Base-by-base conservation (phyloP, 2,329 filamentous ascomycete species). In the Sarocladiaceae sp. region DNA sequence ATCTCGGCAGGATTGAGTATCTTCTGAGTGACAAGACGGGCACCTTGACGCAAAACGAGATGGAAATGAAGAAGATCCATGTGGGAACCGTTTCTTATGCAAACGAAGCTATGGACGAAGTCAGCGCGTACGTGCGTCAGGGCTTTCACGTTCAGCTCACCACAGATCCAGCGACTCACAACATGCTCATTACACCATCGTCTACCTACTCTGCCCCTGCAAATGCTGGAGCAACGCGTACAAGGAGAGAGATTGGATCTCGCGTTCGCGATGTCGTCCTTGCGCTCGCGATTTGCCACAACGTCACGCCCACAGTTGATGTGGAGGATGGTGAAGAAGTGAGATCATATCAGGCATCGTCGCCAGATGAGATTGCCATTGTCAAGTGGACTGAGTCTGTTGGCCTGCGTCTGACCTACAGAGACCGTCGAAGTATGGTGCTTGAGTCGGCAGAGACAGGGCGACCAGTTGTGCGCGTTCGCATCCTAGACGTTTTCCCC, bases 1-100 rank as follows among this genome's bases (percentile, higher is more conserved):
- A 98, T 56, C 70, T 98, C 3, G 93, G 93, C 6, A 79, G 94
- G 19, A 95, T 98, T 34, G 93, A 98, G 63, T 98, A 98, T 61
- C 73, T 98, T 2, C 73, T 98, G 23, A 96, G 88, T 50, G 93
- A 98, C 64, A 98, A 98, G 65, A 98, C 93, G 1, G 93, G 93
- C n/a, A 98, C 93, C 2, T 65, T 98, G 48, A 98, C 93, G 1
- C 89, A 97, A 55, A 98, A 98, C 57, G 88, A 95, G 58, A 96
- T 96, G 90, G 91, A 96, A 58, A 84, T 98, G 76, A 95, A 94
- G 61, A 98, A 98, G 66, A 91, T 98, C 5, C 94, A 98, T 57
- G 88, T 98, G 44, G 93, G 94, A 9, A 98, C 93, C 9, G 93
- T 97, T 1, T 97, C 91, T 1, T 98, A 98, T 58, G 93, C 91